Evolutionary conservation across 2,329 filamentous ascomycete species (phyloP), one percentile per base, ranked within the genome.

Genomic region (Exophiala bonariae): DNA sequence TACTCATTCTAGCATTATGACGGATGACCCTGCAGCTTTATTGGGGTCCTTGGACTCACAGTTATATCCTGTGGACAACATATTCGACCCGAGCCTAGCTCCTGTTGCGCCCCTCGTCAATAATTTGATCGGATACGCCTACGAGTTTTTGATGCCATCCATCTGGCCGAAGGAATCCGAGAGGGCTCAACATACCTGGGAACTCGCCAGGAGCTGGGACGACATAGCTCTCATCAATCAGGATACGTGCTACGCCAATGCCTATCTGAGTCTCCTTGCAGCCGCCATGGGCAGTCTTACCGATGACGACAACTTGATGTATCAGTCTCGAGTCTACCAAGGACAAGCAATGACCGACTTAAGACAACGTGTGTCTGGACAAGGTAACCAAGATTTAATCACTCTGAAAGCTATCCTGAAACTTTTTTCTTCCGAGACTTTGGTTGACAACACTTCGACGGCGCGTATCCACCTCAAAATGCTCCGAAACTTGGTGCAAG

Each of bases 391-490:
- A 41, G 56, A 58, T 11, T 23, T 52, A 22, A 43, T 34, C 19
- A 56, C 54, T 9, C 38, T 56, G 14, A 55, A 56, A 37, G 56
- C 54, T 9, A 55, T 55, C 14, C 30, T 56, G 30, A 55, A 52
- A 40, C 54, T 58, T 34, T 58, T 56, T 30, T 55, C 50, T 14
- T 48, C 54, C 8, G 55, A 58, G 41, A 58, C 54, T 6, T 36
- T 54, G 14, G 46, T 55, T 11, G 54, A 56, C 51, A 58, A 56
- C 44, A 58, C 54, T 5, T 54, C 56, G 17, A 50, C 49, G 7
- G 56, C 56, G n/a, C 54, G 56, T 23, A 52, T 52, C 39, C 56
- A 58, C 28, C 51, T 58, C 10, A 58, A 58, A 39, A 56, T 56
- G 56, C 50, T 58, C 5, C 50, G 49, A 9, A 58, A 55, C 36